Percentiles rank a stretch among this genome's conserved stretches.
These are phyloP conservation scores for Tothia fuscella DNA, from an alignment of 2,329 filamentous ascomycete species.

Conservation along the genomic window DNA sequence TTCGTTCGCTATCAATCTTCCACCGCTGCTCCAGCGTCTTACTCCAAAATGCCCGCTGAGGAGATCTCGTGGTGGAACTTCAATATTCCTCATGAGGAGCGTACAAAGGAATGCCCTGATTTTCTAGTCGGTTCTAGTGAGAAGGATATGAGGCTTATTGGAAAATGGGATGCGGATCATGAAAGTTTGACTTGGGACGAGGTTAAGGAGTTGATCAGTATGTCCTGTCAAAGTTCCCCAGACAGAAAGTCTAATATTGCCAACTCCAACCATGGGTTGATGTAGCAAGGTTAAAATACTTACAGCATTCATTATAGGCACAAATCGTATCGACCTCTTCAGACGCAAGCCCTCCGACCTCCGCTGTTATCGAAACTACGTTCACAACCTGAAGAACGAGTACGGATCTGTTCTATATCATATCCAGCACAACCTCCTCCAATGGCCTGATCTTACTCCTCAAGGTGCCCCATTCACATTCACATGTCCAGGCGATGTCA, in stretches of 20 bases:
- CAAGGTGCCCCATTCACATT: constrained; percentile 11
- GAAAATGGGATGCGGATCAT: constrained; percentile 58
- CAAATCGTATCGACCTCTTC: constrained; percentile 64
- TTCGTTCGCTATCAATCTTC: no score
- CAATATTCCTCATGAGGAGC: constrained; percentile 55
- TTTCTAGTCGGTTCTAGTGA: constrained; percentile 51
- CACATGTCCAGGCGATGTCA: constrained; percentile 44
- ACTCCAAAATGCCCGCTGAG: constrained; percentile 11
- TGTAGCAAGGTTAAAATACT: constrained; percentile 13
- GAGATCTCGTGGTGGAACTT: constrained; percentile 65
- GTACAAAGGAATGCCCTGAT: constrained; percentile 56
- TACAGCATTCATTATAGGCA: constrained; percentile 22
- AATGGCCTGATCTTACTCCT: constrained; percentile 46
- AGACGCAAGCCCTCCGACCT: constrained; percentile 66
- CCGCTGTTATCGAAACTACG: constrained; percentile 64
- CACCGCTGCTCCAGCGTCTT: no score
- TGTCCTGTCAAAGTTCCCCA: no score
- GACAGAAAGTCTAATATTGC: constrained; percentile 19
- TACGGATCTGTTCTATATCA: constrained; percentile 72
- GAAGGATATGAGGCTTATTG: constrained; percentile 61
- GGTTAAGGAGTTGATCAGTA: constrained; percentile 50
- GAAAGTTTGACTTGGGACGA: constrained; percentile 54
- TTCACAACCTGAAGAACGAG: constrained; percentile 47
- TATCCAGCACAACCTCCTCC: constrained; percentile 56
- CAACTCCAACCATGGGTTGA: not conserved